Base-by-base conservation (phyloP, 805 yeast species). In the Saccharomycopsis fodiens region DNA sequence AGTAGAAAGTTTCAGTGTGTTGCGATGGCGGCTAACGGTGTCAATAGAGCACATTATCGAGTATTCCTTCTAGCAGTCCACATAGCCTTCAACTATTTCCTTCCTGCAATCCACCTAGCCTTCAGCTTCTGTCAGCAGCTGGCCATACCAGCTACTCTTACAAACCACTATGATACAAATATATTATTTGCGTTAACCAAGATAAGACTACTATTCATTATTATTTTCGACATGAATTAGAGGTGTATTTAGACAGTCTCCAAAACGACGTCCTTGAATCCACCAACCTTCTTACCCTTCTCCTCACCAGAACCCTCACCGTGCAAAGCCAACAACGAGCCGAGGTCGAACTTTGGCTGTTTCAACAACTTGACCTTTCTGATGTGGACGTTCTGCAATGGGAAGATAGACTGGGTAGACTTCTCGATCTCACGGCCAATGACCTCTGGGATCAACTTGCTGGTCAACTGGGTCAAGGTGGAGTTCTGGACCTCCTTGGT, bases 311-410 rank as follows among this genome's bases (percentile, higher is more conserved):
- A 68, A 60, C 82, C 74, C 79, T 91, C 97, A 74, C 97, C 97
- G 80, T 91, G 97, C 68, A 91, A 85, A 66, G 97, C 82, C 71
- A 91, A 76, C 69, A 91, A 82, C 67, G 94, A 74, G 74, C 96
- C 96, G 67, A 91, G 82, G 73, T 91, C 97, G 80, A 89, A 87
- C 79, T 89, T 91, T 71, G 97, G 97, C 76, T 84, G 95, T 78
- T 91, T 91, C 74, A 91, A 86, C 70, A 91, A 81, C 82, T 91
- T 91, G 65, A 91, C 97, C 79, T 91, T 91, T 82, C 97, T 89
- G 73, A 91, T 85, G 83, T 88, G 94, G 67, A 89, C 95, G 78
- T 91, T 88, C 79, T 91, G 97, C 70, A 91, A 82, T 67, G 97
- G 97, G 82, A 76, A 88, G 77, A 89, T 85, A 63, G 85, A 76